Percentiles rank a stretch among this genome's conserved stretches.
phyloP scores from a whole-genome alignment of 108 stramenopile species.

The Epithemia pelagica region DNA sequence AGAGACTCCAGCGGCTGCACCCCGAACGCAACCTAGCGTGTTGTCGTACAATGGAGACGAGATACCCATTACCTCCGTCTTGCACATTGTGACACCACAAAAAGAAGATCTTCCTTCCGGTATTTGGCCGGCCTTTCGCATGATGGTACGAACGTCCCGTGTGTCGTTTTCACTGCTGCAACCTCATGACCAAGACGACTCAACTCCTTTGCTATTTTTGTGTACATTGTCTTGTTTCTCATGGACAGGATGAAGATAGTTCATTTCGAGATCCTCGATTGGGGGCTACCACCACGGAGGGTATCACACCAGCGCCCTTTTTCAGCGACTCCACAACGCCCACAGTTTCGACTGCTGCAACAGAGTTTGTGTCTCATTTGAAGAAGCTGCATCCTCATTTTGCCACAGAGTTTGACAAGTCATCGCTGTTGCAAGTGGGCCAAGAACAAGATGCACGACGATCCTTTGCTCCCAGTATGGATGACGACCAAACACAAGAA shows the following conservation, averaged over 20 bases:
- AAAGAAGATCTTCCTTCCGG: conserved; percentile 66
- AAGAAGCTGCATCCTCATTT: background rate
- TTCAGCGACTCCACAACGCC: no score
- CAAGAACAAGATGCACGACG: background rate
- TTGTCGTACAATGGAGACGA: conserved; percentile 37
- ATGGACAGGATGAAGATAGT: conserved; percentile 60
- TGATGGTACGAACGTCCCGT: conserved; percentile 59
- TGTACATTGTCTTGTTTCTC: background rate
- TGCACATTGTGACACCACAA: conserved; percentile 59
- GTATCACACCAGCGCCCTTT: no score
- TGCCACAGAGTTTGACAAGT: background rate
- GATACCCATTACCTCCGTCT: conserved; percentile 63
- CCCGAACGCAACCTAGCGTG: background rate
- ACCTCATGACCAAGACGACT: background rate
- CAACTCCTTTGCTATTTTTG: background rate
- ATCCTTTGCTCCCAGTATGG: background rate
- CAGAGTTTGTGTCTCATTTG: background rate
- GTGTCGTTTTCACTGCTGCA: background rate
- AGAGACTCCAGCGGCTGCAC: background rate
- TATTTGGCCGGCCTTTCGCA: conserved; percentile 78
- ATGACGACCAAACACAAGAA: background rate
- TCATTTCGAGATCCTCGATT: conserved; percentile 40
- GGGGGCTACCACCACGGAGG: no score
- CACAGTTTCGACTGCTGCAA: background rate
- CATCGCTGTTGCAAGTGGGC: background rate